Percentiles rank a stretch among this genome's conserved stretches.
phyloP scores from a whole-genome alignment of 441 rosid species.

The Populus hybrid region DNA sequence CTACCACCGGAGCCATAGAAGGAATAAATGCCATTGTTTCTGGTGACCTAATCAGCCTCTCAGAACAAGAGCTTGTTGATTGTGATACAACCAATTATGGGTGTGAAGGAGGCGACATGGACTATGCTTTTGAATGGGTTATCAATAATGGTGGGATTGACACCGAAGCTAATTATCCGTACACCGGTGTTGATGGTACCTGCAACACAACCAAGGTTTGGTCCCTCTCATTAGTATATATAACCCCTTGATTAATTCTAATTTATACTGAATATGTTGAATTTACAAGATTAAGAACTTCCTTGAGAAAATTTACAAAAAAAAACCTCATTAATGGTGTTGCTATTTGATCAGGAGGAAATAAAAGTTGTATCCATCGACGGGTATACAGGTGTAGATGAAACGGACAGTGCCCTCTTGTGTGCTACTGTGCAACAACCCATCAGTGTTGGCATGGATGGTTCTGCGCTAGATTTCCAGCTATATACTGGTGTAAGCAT shows the following conservation, averaged over 20 bases:
- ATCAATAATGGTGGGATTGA: slow-evolving; percentile 60
- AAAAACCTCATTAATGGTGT: not conserved
- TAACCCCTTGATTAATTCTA: not conserved
- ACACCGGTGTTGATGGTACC: slow-evolving; percentile 44
- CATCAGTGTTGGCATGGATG: slow-evolving; percentile 71
- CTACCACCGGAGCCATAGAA: slow-evolving; percentile 66
- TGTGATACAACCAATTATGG: slow-evolving; percentile 58
- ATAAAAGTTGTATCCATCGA: slow-evolving; percentile 47
- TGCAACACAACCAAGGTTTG: slow-evolving; percentile 55
- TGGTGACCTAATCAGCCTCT: slow-evolving; percentile 53
- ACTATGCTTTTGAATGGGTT: slow-evolving; percentile 74
- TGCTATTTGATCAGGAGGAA: slow-evolving; percentile 34
- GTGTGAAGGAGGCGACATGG: slow-evolving; percentile 71
- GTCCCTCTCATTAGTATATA: not conserved
- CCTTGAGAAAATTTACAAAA: no score
- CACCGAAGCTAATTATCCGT: slow-evolving; percentile 51
- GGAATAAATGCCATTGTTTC: slow-evolving; percentile 54
- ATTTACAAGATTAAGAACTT: not conserved
- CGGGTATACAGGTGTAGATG: slow-evolving; percentile 55
- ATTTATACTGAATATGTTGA: not conserved
- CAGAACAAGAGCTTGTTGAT: slow-evolving; percentile 64
- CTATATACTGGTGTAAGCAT: slow-evolving; percentile 59
- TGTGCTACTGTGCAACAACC: slow-evolving; percentile 69
- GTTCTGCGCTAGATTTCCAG: slow-evolving; percentile 57
- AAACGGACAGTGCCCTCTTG: slow-evolving; percentile 52